Evolutionary conservation across 768 basidiomycete genomes (phyloP).

Genomic region (Termitomyces sp.): DNA sequence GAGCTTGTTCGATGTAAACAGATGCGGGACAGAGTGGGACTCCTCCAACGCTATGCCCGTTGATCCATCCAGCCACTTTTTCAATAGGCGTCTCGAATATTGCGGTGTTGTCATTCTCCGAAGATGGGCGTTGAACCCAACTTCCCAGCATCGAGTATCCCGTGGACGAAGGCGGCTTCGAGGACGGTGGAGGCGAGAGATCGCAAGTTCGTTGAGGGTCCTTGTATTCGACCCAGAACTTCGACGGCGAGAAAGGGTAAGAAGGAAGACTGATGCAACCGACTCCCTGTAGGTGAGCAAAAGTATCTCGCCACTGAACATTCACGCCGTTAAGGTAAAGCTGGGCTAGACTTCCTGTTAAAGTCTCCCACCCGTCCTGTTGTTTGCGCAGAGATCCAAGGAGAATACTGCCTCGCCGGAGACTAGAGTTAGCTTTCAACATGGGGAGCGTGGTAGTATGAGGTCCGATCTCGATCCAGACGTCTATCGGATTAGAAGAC

Average conservation of each 20-base stretch:
- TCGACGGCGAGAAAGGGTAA: conserved; percentile 55
- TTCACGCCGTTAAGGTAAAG: conserved; percentile 38
- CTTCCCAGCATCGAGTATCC: conserved; percentile 31
- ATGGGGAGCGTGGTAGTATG: conserved; percentile 54
- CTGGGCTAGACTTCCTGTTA: conserved; percentile 40
- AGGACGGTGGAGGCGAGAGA: neutral
- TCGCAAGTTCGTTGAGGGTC: conserved; percentile 17
- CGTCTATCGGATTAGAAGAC: conserved; percentile 26
- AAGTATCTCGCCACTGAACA: conserved; percentile 54
- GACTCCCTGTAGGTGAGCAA: conserved; percentile 35
- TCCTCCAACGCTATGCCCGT: conserved; percentile 55
- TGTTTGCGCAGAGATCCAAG: conserved; percentile 48
- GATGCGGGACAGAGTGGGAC: conserved; percentile 61
- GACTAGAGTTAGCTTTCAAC: conserved; percentile 36
- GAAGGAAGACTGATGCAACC: conserved; percentile 50
- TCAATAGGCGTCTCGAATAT: conserved; percentile 51
- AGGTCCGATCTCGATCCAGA: conserved; percentile 68
- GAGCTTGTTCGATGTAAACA: conserved; percentile 54
- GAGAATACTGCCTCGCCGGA: conserved; percentile 28
- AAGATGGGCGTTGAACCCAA: conserved; percentile 39
- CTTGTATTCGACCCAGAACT: conserved; percentile 52
- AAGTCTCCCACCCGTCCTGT: conserved; percentile 36
- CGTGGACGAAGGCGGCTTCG: conserved; percentile 2
- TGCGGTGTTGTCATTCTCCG: conserved; percentile 30
- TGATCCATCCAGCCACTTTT: conserved; percentile 38